Evolutionary conservation across 2,329 filamentous ascomycete species (phyloP).

Genomic region (Ilyonectria mors-panacis): DNA sequence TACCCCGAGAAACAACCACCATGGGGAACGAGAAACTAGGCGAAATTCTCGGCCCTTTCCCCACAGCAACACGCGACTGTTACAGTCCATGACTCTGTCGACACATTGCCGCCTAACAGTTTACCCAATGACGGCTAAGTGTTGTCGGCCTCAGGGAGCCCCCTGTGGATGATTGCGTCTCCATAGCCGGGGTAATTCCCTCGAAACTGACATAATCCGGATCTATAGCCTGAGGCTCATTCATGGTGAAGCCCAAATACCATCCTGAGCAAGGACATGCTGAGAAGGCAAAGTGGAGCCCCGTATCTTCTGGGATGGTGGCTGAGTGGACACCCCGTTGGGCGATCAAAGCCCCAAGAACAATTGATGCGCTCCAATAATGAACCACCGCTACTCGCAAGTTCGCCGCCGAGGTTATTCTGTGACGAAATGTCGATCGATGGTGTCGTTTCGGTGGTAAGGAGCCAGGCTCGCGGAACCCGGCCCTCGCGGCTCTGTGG

Average conservation of each 20-base stretch:
- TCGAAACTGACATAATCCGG: background rate
- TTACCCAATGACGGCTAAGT: constrained; percentile 7
- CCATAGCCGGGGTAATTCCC: background rate
- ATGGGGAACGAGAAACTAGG: constrained; percentile 38
- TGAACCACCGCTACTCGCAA: background rate
- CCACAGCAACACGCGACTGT: constrained; percentile 38
- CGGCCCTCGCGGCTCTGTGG: constrained; percentile 11
- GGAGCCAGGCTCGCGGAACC: constrained; percentile 18
- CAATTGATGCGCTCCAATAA: constrained; percentile 45
- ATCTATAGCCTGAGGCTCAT: background rate
- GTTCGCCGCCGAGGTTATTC: background rate
- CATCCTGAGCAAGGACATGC: constrained; percentile 12
- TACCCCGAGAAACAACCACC: constrained; percentile 37
- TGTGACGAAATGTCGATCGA: constrained; percentile 6
- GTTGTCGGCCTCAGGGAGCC: background rate
- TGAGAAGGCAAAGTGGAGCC: constrained; percentile 10
- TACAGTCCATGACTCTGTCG: constrained; percentile 27
- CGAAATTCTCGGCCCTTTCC: constrained; percentile 45
- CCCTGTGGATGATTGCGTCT: background rate
- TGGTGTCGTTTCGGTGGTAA: background rate
- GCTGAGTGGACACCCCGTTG: constrained; percentile 11
- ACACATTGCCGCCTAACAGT: constrained; percentile 20
- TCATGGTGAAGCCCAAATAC: background rate
- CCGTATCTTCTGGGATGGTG: background rate
- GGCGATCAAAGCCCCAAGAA: constrained; percentile 34